A percentile compares a stretch with the other conserved stretches of the same genome.
These are phyloP conservation scores for Globisporangium irregulare DNA, from an alignment of 352 stramenopile species.

Conservation along the genomic window DNA sequence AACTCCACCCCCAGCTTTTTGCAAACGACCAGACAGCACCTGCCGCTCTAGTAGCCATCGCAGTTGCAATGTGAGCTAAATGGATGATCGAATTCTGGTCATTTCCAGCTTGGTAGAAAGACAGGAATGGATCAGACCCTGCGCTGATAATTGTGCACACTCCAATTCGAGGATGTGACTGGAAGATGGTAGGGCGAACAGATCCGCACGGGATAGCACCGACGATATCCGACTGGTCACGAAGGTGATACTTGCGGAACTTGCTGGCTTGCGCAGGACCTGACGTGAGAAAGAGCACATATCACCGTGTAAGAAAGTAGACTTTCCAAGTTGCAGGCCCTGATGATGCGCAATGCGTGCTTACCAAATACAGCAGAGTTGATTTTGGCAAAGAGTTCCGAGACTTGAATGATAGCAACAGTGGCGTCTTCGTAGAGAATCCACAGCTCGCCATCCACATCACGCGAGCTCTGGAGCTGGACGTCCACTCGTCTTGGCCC, in stretches of 20 bases:
- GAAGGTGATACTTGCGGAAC: slow-evolving; percentile 77
- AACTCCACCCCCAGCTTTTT: slow-evolving; percentile 75
- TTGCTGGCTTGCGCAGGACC: slow-evolving; percentile 67
- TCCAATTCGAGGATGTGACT: slow-evolving; percentile 71
- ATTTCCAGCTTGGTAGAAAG: slow-evolving; percentile 82
- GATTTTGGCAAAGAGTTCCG: slow-evolving; percentile 53
- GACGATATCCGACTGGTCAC: slow-evolving; percentile 67
- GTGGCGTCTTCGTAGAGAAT: slow-evolving; percentile 75
- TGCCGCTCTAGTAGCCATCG: slow-evolving; percentile 69
- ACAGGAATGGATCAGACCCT: slow-evolving; percentile 62
- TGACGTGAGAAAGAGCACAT: slow-evolving; percentile 9
- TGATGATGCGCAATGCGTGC: not conserved
- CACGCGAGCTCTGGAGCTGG: slow-evolving; percentile 20
- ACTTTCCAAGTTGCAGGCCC: not conserved
- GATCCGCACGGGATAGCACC: slow-evolving; percentile 58
- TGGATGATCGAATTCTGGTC: slow-evolving; percentile 88
- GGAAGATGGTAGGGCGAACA: slow-evolving; percentile 74
- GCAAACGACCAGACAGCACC: slow-evolving; percentile 82
- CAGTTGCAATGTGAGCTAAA: slow-evolving; percentile 79
- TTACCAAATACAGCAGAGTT: slow-evolving; percentile 51
- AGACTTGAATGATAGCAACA: slow-evolving; percentile 73
- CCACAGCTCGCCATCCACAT: slow-evolving; percentile 62
- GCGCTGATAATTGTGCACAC: slow-evolving; percentile 72
- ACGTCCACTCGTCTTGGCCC: slow-evolving; percentile 28
- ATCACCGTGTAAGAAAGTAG: not conserved